These are phyloP conservation scores for Fusarium nygamai DNA, from an alignment of 2,329 filamentous ascomycete species.

Conservation along the genomic window DNA sequence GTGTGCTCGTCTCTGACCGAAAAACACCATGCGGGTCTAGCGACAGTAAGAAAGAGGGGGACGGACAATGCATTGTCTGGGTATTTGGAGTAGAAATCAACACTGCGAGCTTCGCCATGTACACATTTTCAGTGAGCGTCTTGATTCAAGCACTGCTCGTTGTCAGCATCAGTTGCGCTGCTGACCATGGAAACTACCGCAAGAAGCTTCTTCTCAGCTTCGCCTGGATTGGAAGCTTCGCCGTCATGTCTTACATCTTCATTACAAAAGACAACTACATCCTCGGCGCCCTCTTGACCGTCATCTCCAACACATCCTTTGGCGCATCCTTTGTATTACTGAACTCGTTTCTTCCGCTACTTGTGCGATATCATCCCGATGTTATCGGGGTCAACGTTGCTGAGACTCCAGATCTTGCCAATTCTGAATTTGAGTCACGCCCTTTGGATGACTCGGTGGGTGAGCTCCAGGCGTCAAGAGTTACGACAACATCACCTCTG, in stretches of 20 bases:
- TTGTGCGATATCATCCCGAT: slow-evolving; percentile 85
- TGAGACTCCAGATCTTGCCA: slow-evolving; percentile 46
- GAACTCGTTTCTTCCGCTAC: slow-evolving; percentile 91
- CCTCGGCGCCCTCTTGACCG: slow-evolving; percentile 83
- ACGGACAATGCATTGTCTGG: slow-evolving; percentile 82
- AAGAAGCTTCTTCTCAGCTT: slow-evolving; percentile 90
- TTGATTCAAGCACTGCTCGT: slow-evolving; percentile 89
- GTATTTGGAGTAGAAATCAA: slow-evolving; percentile 89
- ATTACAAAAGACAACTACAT: slow-evolving; percentile 80
- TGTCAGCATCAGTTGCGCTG: slow-evolving; percentile 94
- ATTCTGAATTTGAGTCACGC: slow-evolving; percentile 48
- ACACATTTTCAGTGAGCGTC: slow-evolving; percentile 94
- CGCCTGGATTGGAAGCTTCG: slow-evolving; percentile 80
- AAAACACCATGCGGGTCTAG: slow-evolving; percentile 77
- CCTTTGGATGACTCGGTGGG: slow-evolving; percentile 48
- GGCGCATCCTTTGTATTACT: slow-evolving; percentile 94
- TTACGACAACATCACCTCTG: slow-evolving; percentile 59
- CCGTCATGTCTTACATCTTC: slow-evolving; percentile 89
- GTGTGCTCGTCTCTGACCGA: slow-evolving; percentile 82
- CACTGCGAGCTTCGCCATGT: slow-evolving; percentile 97
- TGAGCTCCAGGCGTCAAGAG: slow-evolving; percentile 44
- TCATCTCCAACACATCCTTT: slow-evolving; percentile 92
- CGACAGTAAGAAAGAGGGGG: slow-evolving; percentile 61
- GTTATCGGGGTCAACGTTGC: slow-evolving; percentile 45
- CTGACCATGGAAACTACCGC: slow-evolving; percentile 91